Evolutionary conservation across 306 rosid genomes (phyloP), one percentile per base, ranked within the genome.

Genomic region (Styphnolobium japonicum): DNA sequence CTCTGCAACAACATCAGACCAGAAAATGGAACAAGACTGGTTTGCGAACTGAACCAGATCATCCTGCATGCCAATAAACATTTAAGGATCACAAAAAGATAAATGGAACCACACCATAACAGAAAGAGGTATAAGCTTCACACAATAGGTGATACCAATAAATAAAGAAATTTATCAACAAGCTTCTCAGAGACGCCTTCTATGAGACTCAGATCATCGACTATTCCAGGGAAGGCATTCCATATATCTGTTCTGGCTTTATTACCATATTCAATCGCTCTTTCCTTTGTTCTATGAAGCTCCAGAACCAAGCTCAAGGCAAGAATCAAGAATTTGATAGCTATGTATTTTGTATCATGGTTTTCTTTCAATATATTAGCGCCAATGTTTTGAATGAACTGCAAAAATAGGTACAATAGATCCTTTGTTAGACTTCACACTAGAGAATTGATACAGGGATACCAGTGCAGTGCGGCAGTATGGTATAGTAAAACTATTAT

Each of bases 281-380:
- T 87, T 76, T 89, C 93, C 75, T 64, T 85, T 81, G 85, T 79
- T 85, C 81, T 88, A 78, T 88, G 92, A 78, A 92, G 87, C 92
- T 92, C 98, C 88, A 72, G 71, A 88, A 89, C 85, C 89, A 94
- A 74, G 82, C 93, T 91, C 88, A 83, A 62, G 81, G 73, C 80
- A 45, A 94, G 87, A 65, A 89, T 86, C 81, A 94, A 85, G 85
- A 94, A 91, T 83, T 94, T 94, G 78, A 91, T 89, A n/a, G 89
- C 87, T 58, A 77, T 1, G 14, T 68, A 81, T 40, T 80, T 90
- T 69, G 71, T 11, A 71, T 58, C 87, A 27, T 85, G 82, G 55
- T 80, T 82, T 68, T 89, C 91, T 60, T 83, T 84, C 92, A 85
- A 82, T 78, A 89, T 80, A 74, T 18, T 79, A 23, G 58, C 43